Conservation (phyloP, 108 stramenopile genomes). For the Halocafeteria seosinensis region DNA sequence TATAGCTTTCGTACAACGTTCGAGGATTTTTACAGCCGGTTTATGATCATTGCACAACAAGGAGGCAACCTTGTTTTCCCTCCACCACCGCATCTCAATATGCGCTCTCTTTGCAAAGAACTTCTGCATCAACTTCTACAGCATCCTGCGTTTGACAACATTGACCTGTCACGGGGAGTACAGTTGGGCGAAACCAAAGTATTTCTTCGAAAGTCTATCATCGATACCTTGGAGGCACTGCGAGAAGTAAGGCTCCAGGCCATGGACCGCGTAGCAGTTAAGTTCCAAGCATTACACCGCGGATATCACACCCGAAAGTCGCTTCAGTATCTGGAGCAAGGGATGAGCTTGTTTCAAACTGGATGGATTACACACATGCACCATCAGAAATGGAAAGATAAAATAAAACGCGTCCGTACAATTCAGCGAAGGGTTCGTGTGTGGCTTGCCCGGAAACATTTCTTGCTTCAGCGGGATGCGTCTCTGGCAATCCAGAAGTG, state of each 20-base stretch:
- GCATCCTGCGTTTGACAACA: not conserved
- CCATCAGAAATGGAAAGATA: not conserved
- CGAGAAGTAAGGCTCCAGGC: not conserved
- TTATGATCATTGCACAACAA: not conserved
- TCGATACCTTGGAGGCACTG: not conserved
- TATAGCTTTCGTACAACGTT: not conserved
- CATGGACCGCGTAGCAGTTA: not conserved
- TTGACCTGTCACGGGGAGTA: not conserved
- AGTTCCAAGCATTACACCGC: not conserved
- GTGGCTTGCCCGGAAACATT: not conserved
- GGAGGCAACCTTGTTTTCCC: not conserved
- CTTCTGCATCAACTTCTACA: not conserved
- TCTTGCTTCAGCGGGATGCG: not conserved
- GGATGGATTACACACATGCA: not conserved
- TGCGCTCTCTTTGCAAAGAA: not conserved
- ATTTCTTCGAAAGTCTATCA: not conserved
- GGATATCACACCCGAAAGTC: not conserved
- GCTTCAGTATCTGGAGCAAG: not conserved
- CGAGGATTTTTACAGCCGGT: not conserved
- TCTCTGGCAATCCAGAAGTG: not conserved
- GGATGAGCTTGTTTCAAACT: not conserved
- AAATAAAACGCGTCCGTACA: not conserved
- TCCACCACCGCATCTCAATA: not conserved
- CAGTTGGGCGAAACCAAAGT: not conserved
- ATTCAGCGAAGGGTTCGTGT: not conserved